Conservation (phyloP, 2,329 filamentous ascomycete species). For the Aureobasidium sp. region DNA sequence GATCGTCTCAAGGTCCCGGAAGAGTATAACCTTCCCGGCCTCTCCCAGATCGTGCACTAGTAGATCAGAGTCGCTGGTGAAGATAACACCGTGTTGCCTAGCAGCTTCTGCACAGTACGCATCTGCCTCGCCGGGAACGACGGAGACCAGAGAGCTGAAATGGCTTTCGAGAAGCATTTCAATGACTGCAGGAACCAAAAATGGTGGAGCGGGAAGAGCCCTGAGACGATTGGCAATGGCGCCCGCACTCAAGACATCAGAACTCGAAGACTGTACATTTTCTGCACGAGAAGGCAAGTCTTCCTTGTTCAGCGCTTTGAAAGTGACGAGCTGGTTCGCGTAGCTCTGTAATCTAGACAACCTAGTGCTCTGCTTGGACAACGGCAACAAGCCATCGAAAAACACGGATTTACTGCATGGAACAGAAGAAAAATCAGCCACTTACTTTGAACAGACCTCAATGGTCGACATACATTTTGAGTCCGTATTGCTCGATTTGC, state of each 20-base stretch:
- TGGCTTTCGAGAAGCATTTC: slow-evolving; percentile 54
- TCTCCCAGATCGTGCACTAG: slow-evolving; percentile 63
- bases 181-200: slow-evolving; percentile 70
- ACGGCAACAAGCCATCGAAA: slow-evolving; percentile 78
- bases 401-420: slow-evolving; percentile 58
- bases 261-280: not conserved
- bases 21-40: slow-evolving; percentile 58
- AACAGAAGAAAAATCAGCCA: slow-evolving; percentile 17
- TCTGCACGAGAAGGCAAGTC: slow-evolving; percentile 24
- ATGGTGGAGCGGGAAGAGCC: slow-evolving; percentile 51
- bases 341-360: slow-evolving; percentile 53
- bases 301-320: slow-evolving; percentile 31
- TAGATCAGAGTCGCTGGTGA: slow-evolving; percentile 86
- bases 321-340: slow-evolving; percentile 49
- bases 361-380: slow-evolving; percentile 56
- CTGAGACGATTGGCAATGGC: slow-evolving; percentile 21
- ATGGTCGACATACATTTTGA: slow-evolving; percentile 49
- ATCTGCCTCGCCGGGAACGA: slow-evolving; percentile 83
- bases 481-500: slow-evolving; percentile 46
- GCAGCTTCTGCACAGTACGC: slow-evolving; percentile 65
- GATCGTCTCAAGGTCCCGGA: slow-evolving; percentile 53
- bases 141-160: slow-evolving; percentile 39
- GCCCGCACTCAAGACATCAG: slow-evolving; percentile 15
- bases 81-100: slow-evolving; percentile 49
- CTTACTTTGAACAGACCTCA: slow-evolving; percentile 12